Base-by-base conservation (phyloP, 495 filamentous ascomycete species). In the Rusavskia elegans region DNA sequence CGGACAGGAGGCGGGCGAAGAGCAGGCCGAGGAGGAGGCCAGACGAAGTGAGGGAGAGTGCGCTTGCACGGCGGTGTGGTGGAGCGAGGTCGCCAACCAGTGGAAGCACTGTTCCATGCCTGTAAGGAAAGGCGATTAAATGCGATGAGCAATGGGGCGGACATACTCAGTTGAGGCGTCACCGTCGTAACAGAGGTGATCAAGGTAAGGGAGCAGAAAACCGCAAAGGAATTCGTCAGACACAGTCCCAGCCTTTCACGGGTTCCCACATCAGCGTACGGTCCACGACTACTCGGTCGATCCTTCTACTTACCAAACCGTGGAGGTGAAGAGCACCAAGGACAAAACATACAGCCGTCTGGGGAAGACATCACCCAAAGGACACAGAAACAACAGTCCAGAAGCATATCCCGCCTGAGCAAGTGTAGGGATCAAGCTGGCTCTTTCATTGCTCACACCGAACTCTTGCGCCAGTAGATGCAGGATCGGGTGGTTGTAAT, bases 61-160 rank as follows among this genome's bases (percentile, higher is more conserved):
- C 82, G 7, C 76, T 76, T 13, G 83, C 83, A 8, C 84, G 78
- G 30, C 80, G 78, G 23, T 78, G 64, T 3, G 77, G 71, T 0
- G 87, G 86, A 0, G 85, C 84, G 25, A 90, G 80, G 60, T 90
- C 85, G 20, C 85, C 85, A 5, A 89, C 85, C 0, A 93, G 68
- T 0, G 87, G 87, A 17, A 93, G 81, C 82, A 90, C 66, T 92
- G 85, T 36, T 14, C 29, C 5, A 36, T 39, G 8, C 49, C 40
- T 8, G 39, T 39, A 36, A 27, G 17, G 8, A n/a, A 2, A 11
- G 11, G 17, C 1, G 14, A 16, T 5, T 27, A 1, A 1, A 17
- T 5, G 1, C 7, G 40, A 32, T 21, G 1, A 9, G n/a, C 5
- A 16, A 11, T 32, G 13, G 17, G n/a, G 23, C 39, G 20, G 20